These are phyloP conservation scores for Penicillium vulpinum DNA, from an alignment of 2,329 filamentous ascomycete genomes.

Conservation along the genomic window DNA sequence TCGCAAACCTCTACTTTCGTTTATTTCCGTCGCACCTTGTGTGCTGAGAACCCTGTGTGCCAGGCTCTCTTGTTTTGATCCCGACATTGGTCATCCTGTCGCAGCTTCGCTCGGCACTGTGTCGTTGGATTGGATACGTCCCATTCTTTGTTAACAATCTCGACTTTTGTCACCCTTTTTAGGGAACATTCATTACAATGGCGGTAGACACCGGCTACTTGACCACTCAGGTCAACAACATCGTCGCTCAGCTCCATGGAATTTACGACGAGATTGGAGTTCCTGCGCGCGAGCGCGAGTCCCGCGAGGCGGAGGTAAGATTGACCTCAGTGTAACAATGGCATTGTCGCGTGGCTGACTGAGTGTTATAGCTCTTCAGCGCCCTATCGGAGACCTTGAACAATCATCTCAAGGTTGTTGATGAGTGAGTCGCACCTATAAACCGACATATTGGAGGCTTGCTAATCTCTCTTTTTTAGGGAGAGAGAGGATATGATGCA, in stretches of 20 bases:
- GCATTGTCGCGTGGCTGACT: background rate
- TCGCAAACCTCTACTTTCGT: conserved; percentile 17
- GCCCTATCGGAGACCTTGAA: conserved; percentile 89
- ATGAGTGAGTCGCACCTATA: conserved; percentile 52
- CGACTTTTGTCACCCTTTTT: conserved; percentile 5
- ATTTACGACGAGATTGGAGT: conserved; percentile 98
- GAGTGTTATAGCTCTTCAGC: conserved; percentile 69
- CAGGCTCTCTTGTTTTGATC: conserved; percentile 22
- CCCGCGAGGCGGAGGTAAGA: conserved; percentile 81
- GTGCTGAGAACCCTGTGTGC: conserved; percentile 18
- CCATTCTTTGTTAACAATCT: conserved; percentile 15
- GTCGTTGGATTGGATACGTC: conserved; percentile 16
- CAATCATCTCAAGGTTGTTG: conserved; percentile 82
- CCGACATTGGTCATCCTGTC: conserved; percentile 15
- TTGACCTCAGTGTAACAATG: background rate
- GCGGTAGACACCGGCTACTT: conserved; percentile 88
- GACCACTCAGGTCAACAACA: conserved; percentile 91
- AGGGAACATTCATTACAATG: conserved; percentile 29
- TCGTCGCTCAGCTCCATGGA: conserved; percentile 88
- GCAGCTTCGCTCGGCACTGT: conserved; percentile 16
- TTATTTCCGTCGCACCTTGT: conserved; percentile 18
- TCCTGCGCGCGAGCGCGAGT: conserved; percentile 86
- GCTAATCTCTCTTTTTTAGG: conserved; percentile 37
- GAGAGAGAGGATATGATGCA: conserved; percentile 92
- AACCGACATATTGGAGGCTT: conserved; percentile 9